phyloP scores from a whole-genome alignment of 768 basidiomycete species.

The Macrolepiota dolichaula region DNA sequence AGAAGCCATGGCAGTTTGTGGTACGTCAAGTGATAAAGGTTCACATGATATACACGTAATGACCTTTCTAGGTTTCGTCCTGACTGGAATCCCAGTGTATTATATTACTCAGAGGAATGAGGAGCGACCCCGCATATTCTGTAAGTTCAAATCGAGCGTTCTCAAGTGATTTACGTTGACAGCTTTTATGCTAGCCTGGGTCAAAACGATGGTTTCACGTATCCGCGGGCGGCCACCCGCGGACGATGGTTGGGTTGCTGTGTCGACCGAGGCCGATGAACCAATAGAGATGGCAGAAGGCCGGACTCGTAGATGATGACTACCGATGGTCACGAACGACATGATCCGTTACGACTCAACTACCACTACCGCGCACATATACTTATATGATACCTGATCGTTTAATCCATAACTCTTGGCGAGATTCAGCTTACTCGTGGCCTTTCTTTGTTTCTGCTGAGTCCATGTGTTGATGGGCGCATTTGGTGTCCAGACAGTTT shows the following conservation, averaged over 20 bases:
- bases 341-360: not conserved
- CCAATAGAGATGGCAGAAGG: constrained; percentile 54
- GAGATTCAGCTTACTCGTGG: not conserved
- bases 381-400: not conserved
- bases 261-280: constrained; percentile 71
- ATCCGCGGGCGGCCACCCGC: constrained; percentile 49
- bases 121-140: constrained; percentile 34
- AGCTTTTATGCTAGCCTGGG: constrained; percentile 19
- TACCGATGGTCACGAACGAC: not conserved
- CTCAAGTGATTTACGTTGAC: not conserved
- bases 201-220: constrained; percentile 32
- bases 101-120: constrained; percentile 65
- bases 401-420: not conserved
- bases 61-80: constrained; percentile 59
- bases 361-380: not conserved
- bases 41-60: not conserved
- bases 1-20: constrained; percentile 85
- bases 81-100: constrained; percentile 78
- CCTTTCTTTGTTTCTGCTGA: not conserved
- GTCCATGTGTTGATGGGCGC: no score
- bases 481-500: no score
- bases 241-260: constrained; percentile 72
- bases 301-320: not conserved
- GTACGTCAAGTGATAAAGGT: constrained; percentile 36
- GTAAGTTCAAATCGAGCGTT: constrained; percentile 29